A percentile compares a stretch with the other conserved stretches of the same genome.
phyloP scores from a whole-genome alignment of 495 filamentous ascomycete species.

The Glonium stellatum region DNA sequence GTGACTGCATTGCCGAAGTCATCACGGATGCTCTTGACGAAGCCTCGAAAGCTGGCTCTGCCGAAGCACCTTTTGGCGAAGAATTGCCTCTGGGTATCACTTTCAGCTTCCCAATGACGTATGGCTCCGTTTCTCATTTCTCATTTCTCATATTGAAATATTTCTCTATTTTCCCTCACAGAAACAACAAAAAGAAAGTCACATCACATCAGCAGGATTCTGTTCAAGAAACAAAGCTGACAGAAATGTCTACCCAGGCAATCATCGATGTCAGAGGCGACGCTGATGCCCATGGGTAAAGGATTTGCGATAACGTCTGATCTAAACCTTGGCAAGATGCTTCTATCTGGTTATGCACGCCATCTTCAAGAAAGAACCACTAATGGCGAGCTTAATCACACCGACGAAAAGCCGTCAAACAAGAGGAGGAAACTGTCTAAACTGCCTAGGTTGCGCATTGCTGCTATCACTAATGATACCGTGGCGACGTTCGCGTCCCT shows the following conservation, averaged over 20 bases:
- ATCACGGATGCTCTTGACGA: slow-evolving; percentile 47
- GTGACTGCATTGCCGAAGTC: slow-evolving; percentile 65
- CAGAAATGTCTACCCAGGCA: slow-evolving; percentile 46
- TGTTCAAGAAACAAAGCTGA: background rate
- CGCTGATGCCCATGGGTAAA: slow-evolving; percentile 82
- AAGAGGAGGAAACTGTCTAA: slow-evolving; percentile 39
- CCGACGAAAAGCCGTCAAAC: slow-evolving; percentile 30
- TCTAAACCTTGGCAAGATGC: slow-evolving; percentile 62
- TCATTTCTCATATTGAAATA: background rate
- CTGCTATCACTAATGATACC: slow-evolving; percentile 75
- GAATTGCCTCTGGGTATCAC: slow-evolving; percentile 72
- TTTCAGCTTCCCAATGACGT: slow-evolving; percentile 74
- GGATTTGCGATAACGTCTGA: slow-evolving; percentile 72
- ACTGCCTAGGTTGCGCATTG: slow-evolving; percentile 62
- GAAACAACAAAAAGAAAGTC: background rate
- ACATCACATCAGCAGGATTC: background rate
- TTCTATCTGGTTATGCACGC: slow-evolving; percentile 61
- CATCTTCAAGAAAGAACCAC: slow-evolving; percentile 42
- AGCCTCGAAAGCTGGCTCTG: slow-evolving; percentile 29
- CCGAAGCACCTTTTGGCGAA: slow-evolving; percentile 35
- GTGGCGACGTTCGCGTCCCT: slow-evolving; percentile 74
- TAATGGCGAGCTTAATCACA: slow-evolving; percentile 32
- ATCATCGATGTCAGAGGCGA: slow-evolving; percentile 65
- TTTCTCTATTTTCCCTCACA: background rate
- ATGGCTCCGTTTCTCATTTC: too few relatives aligned